These are phyloP conservation scores for Trichoderma virens DNA, from an alignment of 495 filamentous ascomycete genomes.

Conservation along the genomic window DNA sequence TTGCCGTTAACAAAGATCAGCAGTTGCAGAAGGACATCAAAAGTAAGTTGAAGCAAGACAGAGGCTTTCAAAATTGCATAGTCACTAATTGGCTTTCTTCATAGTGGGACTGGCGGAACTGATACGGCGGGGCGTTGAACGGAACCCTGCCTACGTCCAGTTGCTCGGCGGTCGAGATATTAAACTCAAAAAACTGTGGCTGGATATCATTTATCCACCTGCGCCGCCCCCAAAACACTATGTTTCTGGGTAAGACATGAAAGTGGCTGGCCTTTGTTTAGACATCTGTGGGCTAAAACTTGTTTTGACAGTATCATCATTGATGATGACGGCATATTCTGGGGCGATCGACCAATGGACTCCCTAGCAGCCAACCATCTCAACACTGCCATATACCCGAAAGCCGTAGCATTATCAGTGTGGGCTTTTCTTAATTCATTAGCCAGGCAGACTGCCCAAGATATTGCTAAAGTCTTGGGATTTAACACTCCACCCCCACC, in stretches of 20 bases:
- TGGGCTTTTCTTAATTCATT: slow-evolving; percentile 28
- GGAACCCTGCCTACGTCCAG: slow-evolving; percentile 11
- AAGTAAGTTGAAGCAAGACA: slow-evolving; percentile 31
- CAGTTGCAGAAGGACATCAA: slow-evolving; percentile 39
- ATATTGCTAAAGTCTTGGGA: slow-evolving; percentile 26
- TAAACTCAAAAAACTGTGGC: slow-evolving; percentile 24
- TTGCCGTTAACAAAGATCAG: slow-evolving; percentile 47
- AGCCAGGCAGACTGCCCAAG: slow-evolving; percentile 18
- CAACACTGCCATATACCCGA: slow-evolving; percentile 29
- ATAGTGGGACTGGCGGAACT: slow-evolving; percentile 23
- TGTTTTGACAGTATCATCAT: slow-evolving; percentile 21
- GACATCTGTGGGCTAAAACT: too few relatives aligned
- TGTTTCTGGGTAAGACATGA: slow-evolving; percentile 28
- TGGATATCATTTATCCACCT: slow-evolving; percentile 33
- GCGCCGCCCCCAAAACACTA: slow-evolving; percentile 34
- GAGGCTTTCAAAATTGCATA: not conserved
- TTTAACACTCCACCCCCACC: slow-evolving; percentile 16
- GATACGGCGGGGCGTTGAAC: slow-evolving; percentile 15
- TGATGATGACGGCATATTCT: slow-evolving; percentile 24
- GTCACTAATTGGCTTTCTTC: slow-evolving; percentile 8
- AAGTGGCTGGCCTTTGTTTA: not conserved
- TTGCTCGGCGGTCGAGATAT: slow-evolving; percentile 19
- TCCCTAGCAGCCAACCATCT: slow-evolving; percentile 20
- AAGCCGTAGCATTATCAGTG: slow-evolving; percentile 23
- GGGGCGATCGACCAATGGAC: slow-evolving; percentile 24